These are phyloP conservation scores for Sistotremastrum niveocremeum DNA, from an alignment of 768 basidiomycete species.

Conservation along the genomic window DNA sequence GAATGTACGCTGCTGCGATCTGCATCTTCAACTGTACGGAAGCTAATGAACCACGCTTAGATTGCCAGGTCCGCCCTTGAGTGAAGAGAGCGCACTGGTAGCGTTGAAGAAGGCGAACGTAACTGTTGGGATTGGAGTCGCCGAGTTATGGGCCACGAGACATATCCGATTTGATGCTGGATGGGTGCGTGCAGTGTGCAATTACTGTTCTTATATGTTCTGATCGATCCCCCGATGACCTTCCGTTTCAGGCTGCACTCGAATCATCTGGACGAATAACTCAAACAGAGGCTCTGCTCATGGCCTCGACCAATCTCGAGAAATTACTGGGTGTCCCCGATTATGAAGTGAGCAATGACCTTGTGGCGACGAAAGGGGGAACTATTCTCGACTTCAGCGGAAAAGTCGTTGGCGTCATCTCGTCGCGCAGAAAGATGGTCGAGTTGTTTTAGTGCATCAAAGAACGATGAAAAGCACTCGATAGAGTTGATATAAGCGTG, in stretches of 20 bases:
- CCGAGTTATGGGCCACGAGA: not conserved
- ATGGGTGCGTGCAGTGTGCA: not conserved
- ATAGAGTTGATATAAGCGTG: too few species aligned
- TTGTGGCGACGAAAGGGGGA: conserved; percentile 25
- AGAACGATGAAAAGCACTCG: too few species aligned
- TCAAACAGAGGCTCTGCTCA: conserved; percentile 20
- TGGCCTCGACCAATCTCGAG: conserved; percentile 30
- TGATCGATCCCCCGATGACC: not conserved
- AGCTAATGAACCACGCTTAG: not conserved
- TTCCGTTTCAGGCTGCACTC: conserved; percentile 20
- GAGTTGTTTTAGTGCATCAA: conserved; percentile 18
- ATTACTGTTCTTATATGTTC: not conserved
- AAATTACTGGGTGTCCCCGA: conserved; percentile 23
- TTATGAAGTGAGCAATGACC: conserved; percentile 17
- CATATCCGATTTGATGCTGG: conserved; percentile 3
- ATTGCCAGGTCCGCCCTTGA: conserved; percentile 2
- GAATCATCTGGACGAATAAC: conserved; percentile 26
- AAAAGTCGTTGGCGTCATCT: conserved; percentile 31
- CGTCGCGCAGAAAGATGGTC: conserved; percentile 18
- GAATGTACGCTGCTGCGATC: conserved; percentile 10
- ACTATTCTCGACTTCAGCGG: conserved; percentile 30
- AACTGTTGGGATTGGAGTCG: conserved; percentile 2
- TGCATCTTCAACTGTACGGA: not conserved
- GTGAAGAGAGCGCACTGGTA: not conserved
- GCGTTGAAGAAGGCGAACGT: not conserved